Conservation (phyloP, 116 monocot species). For the Iris pallida region DNA sequence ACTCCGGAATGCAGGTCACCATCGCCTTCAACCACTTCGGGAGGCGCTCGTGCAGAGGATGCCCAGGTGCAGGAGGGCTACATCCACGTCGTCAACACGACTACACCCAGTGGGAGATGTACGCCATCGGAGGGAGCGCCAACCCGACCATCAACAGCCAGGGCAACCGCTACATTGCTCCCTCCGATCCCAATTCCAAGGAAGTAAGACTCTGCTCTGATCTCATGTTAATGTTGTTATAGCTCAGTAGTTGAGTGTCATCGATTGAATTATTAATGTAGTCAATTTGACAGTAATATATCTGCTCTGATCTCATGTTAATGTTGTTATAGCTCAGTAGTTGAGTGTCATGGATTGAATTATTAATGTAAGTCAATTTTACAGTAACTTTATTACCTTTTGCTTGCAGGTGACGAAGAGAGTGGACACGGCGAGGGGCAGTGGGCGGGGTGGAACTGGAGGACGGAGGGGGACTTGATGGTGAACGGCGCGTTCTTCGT, state of each 20-base stretch:
- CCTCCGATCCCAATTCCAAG: slow-evolving; percentile 46
- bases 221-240: too few relatives aligned
- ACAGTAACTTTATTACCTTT: too few relatives aligned
- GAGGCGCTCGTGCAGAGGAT: slow-evolving; percentile 67
- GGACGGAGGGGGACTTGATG: slow-evolving; percentile 68
- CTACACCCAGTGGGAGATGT: slow-evolving; percentile 80
- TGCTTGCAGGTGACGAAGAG: slow-evolving; percentile 83
- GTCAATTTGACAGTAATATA: too few relatives aligned
- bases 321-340: too few relatives aligned
- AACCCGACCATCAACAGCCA: slow-evolving; percentile 66
- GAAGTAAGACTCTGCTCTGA: slow-evolving; percentile 82
- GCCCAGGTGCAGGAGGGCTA: slow-evolving; percentile 69
- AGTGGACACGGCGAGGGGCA: slow-evolving; percentile 49
- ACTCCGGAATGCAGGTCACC: slow-evolving; percentile 77
- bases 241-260: too few relatives aligned
- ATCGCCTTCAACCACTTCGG: slow-evolving; percentile 88
- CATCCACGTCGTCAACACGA: slow-evolving; percentile 86
- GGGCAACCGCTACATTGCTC: slow-evolving; percentile 59
- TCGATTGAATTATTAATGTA: too few relatives aligned
- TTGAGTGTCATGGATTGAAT: too few relatives aligned
- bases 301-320: too few relatives aligned
- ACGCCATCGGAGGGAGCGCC: slow-evolving; percentile 76
- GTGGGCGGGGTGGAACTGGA: slow-evolving; percentile 68
- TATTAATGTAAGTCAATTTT: too few relatives aligned
- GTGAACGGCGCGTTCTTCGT: slow-evolving; percentile 73